Percentiles rank a stretch among this genome's conserved stretches.
Evolutionary conservation across 305 asterid species (phyloP).

Genomic region (Plantago lanceolata): DNA sequence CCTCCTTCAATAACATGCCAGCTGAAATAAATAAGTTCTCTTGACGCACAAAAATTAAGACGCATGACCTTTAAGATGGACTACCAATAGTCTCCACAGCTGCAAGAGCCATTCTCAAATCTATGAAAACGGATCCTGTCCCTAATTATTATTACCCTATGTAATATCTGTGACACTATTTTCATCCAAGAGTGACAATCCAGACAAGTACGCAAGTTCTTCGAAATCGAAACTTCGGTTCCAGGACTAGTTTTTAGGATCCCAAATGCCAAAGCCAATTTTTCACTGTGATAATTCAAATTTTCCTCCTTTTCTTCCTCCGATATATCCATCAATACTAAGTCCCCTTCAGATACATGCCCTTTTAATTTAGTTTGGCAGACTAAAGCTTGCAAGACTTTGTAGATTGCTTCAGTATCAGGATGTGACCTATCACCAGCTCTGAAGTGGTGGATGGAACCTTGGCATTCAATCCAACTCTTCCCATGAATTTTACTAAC

Average conservation of each 20-base stretch:
- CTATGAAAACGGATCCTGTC: conserved; percentile 74
- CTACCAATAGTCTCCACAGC: conserved; percentile 75
- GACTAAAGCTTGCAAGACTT: conserved; percentile 45
- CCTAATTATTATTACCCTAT: conserved; percentile 61
- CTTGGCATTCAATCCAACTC: conserved; percentile 67
- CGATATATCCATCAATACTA: conserved; percentile 75
- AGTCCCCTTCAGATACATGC: conserved; percentile 34
- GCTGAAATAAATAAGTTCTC: too few species aligned
- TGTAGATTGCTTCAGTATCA: conserved; percentile 49
- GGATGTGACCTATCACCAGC: conserved; percentile 60
- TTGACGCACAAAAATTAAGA: too few species aligned
- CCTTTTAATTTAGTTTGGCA: conserved; percentile 54
- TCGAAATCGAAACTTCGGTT: conserved; percentile 49
- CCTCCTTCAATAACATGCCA: too few species aligned
- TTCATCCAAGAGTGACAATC: conserved; percentile 86
- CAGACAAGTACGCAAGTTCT: conserved; percentile 65
- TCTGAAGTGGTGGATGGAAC: conserved; percentile 52
- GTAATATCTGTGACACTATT: conserved; percentile 52
- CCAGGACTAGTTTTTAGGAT: conserved; percentile 66
- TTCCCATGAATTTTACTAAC: conserved; percentile 56
- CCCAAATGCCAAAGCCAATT: conserved; percentile 64
- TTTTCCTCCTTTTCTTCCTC: conserved; percentile 82
- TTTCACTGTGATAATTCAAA: conserved; percentile 67
- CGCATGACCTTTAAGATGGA: neutral
- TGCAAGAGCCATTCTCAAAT: conserved; percentile 57